These are phyloP conservation scores for Poronia punctata DNA, from an alignment of 495 filamentous ascomycete species.

Conservation along the genomic window DNA sequence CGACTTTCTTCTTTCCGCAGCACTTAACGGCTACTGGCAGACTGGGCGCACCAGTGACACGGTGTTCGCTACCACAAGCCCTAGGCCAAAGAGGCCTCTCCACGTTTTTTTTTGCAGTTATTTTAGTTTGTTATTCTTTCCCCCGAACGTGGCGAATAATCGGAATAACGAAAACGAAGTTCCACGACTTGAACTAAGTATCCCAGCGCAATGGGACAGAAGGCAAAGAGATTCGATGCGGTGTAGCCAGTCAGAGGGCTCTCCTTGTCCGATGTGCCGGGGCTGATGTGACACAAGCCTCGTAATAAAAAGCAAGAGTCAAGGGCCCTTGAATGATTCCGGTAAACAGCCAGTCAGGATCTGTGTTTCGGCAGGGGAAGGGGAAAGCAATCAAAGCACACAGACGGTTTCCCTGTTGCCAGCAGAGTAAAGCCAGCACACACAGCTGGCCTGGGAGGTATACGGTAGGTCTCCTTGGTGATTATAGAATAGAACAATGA, in stretches of 20 bases:
- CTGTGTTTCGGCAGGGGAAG: no score
- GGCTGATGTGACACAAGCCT: constrained; percentile 8
- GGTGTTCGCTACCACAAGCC: constrained; percentile 4
- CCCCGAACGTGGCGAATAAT: background rate
- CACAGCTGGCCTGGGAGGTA: no score
- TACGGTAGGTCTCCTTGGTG: no score
- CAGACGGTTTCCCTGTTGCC: no score
- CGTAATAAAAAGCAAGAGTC: constrained; percentile 8
- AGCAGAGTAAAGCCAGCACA: no score
- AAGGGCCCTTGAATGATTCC: background rate
- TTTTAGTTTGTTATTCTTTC: no score
- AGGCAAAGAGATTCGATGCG: background rate
- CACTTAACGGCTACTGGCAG: constrained; percentile 5
- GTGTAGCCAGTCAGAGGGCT: constrained; percentile 2
- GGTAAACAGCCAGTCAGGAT: background rate
- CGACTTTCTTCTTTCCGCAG: background rate
- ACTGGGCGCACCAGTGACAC: constrained; percentile 2
- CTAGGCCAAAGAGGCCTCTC: constrained; percentile 4
- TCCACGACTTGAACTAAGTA: background rate
- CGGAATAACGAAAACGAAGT: background rate
- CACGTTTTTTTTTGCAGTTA: constrained; percentile 9
- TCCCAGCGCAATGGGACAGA: constrained; percentile 3
- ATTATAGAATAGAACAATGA: no score
- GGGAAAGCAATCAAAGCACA: no score
- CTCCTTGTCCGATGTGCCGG: background rate